Evolutionary conservation across 495 filamentous ascomycete species (phyloP), one percentile per base, ranked within the genome.

Genomic region (Penicillium diatomitis): DNA sequence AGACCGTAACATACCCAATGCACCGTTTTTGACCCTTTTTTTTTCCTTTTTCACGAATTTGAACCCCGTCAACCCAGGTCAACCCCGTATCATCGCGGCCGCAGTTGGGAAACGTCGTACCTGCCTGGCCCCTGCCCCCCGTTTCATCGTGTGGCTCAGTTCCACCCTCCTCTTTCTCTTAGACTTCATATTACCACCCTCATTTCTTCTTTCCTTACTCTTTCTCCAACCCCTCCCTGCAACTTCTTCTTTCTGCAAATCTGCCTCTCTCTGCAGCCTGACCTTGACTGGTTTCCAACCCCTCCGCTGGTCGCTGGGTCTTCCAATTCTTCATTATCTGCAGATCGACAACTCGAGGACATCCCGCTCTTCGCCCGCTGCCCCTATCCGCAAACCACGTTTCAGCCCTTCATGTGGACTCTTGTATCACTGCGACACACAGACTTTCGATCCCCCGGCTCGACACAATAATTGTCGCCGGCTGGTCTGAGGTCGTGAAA

Each of bases 321-420:
- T 58, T 63, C 57, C 48, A 53, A 41, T 51, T 51, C 52, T 46
- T 54, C 46, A 20, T 32, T 38, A 43, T 46, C 41, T 46, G 47
- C 39, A 20, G 20, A 20, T 20, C 20, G 20, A 20, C 20, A 20
- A 20, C 20, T 20, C 50, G 41, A 49, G 50, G 40, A 27, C 29
- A 42, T 44, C 35, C 44, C 42, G 12, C 31, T 41, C 38, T 47
- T 42, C 41, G 11, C 35, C 40, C 41, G 35, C 46, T 43, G 41
- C 53, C 56, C 53, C 51, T 53, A 53, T 52, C 51, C 48, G 50
- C 49, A 38, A 48, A 52, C 50, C 41, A 44, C 48, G 20, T 20
- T 48, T 47, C 55, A 54, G 67, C 65, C 67, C 69, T 70, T 69
- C 68, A 72, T 72, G 69, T 66, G 66, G 53, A 61, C 55, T 62